These are phyloP conservation scores for Dendrobium officinale DNA, from an alignment of 106 monocot genomes.

Conservation along the genomic window DNA sequence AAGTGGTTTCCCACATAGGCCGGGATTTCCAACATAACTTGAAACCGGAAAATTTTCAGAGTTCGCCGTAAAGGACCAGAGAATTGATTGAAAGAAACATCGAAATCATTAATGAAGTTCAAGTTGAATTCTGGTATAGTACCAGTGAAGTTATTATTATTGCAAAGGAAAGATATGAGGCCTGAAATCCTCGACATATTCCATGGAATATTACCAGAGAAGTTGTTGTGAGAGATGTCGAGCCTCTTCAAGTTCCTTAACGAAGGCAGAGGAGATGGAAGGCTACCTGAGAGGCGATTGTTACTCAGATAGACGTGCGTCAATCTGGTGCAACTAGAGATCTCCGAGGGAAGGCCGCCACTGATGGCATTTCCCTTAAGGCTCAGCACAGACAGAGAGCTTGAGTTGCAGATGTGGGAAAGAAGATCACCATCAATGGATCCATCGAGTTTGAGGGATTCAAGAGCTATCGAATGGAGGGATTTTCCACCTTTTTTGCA, in stretches of 20 bases:
- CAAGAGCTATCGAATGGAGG: slow-evolving; percentile 2
- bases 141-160: slow-evolving; percentile 25
- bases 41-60: background rate
- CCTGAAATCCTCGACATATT: slow-evolving; percentile 21
- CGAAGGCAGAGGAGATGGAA: slow-evolving; percentile 21
- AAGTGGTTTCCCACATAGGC: slow-evolving; percentile 26
- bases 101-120: slow-evolving; percentile 10
- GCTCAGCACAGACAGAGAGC: slow-evolving; percentile 11
- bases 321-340: slow-evolving; percentile 20
- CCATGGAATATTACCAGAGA: slow-evolving; percentile 32
- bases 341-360: slow-evolving; percentile 18
- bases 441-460: slow-evolving; percentile 16
- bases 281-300: slow-evolving; percentile 29
- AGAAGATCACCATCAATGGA: slow-evolving; percentile 15
- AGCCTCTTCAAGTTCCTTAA: slow-evolving; percentile 29
- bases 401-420: slow-evolving; percentile 11
- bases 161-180: slow-evolving; percentile 13
- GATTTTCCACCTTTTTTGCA: slow-evolving; percentile 4
- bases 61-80: slow-evolving; percentile 12
- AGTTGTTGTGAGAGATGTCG: slow-evolving; percentile 31
- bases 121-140: slow-evolving; percentile 22
- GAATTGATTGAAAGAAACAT: slow-evolving; percentile 34
- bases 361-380: slow-evolving; percentile 16
- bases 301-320: slow-evolving; percentile 19
- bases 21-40: slow-evolving; percentile 21